Evolutionary conservation across 2,329 filamentous ascomycete genomes (phyloP), one percentile per base, ranked within the genome.

Genomic region (Chaetomium sp.): DNA sequence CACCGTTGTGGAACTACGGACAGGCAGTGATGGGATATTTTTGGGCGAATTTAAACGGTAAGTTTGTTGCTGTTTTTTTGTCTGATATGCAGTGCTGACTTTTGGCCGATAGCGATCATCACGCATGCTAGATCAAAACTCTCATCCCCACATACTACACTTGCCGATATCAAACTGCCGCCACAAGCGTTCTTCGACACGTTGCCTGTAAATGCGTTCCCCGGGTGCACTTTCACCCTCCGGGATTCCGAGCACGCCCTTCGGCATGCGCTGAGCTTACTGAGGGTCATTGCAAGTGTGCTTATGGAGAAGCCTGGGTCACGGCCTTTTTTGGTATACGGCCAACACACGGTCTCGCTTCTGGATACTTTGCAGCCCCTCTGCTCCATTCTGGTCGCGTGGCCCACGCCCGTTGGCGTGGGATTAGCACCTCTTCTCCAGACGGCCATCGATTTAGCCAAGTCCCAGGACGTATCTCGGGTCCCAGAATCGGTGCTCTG

Each of bases 21-120:
- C 68, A 73, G 3, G 66, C 69, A 6, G 70, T 78, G 33, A 67
- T 81, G 55, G 63, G 69, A 12, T 84, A 84, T 62, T 66, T 84
- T 10, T 75, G 76, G 58, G 70, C 73, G 63, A 75, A 68, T 53
- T 68, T 79, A 45, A 69, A 72, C 40, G 70, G 79, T 81, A 69
- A 64, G 73, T 68, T 46, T 8, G 5, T 35, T 49, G 19, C 19
- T 7, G 56, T 33, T 9, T 3, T 4, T 8, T 11, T 2, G 33
- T 27, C 19, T 37, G 3, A 34, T n/a, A 9, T 27, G 27, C 33
- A 4, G 19, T 2, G 12, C 8, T 42, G 12, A 35, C 32, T 69
- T 11, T 74, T n/a, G 64, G 37, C 40, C 10, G 41, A 10, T 44
- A 67, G 66, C 58, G n/a, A 61, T 67, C 34, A 46, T 65, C 42